phyloP scores from a whole-genome alignment of 192 early-diverging fungal genomes.

The Coemansia sp. region DNA sequence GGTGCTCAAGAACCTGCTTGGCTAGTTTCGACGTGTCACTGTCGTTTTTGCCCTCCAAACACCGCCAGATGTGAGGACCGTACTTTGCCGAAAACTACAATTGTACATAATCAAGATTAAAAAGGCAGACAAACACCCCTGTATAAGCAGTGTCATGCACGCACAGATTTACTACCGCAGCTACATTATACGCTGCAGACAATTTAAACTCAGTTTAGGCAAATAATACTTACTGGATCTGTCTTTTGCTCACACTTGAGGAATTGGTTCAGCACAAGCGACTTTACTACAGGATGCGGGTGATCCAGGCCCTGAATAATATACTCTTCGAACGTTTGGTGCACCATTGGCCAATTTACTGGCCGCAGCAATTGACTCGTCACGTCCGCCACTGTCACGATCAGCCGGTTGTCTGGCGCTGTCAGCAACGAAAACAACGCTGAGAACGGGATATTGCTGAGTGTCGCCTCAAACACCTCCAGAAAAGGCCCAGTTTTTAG shows the following conservation, averaged over 20 bases:
- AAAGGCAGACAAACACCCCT: not conserved
- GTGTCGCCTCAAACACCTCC: slow-evolving; percentile 50
- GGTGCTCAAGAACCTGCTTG: slow-evolving; percentile 29
- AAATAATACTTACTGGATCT: slow-evolving; percentile 33
- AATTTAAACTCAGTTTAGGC: not conserved
- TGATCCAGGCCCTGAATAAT: slow-evolving; percentile 50
- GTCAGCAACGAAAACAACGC: slow-evolving; percentile 51
- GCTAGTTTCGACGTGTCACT: slow-evolving; percentile 34
- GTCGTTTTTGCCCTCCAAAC: slow-evolving; percentile 37
- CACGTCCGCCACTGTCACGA: slow-evolving; percentile 38
- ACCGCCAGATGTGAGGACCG: slow-evolving; percentile 46
- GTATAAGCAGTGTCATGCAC: not conserved
- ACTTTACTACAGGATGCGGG: slow-evolving; percentile 45
- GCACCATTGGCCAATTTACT: slow-evolving; percentile 46
- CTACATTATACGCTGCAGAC: not conserved
- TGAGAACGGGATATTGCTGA: slow-evolving; percentile 46
- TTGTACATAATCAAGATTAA: slow-evolving; percentile 2
- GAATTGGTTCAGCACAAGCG: slow-evolving; percentile 47
- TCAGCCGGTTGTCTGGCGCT: slow-evolving; percentile 43
- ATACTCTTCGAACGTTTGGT: slow-evolving; percentile 53
- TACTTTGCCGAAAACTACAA: slow-evolving; percentile 45
- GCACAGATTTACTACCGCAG: not conserved
- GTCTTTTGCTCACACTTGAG: slow-evolving; percentile 37
- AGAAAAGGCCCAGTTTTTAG: slow-evolving; percentile 45
- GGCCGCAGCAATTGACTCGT: slow-evolving; percentile 44